These are phyloP conservation scores for Thelonectria discophora DNA, from an alignment of 2,329 filamentous ascomycete genomes.

Conservation along the genomic window DNA sequence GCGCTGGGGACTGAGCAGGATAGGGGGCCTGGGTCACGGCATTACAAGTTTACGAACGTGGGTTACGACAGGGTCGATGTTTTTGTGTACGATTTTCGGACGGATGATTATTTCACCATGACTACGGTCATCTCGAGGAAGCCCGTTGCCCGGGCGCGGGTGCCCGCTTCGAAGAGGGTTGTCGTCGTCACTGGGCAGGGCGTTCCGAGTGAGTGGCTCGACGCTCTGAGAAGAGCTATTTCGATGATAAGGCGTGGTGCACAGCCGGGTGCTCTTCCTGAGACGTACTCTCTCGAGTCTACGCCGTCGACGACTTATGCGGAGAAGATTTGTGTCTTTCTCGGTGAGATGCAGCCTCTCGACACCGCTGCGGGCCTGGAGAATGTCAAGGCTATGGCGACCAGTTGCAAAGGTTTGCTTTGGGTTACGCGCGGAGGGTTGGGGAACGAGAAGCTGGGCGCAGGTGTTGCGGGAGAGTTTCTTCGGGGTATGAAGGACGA, in stretches of 20 bases:
- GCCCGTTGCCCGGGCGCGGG: neutral
- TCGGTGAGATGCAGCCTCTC: constrained; percentile 22
- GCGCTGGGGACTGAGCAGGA: neutral
- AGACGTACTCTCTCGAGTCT: neutral
- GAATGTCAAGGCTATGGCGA: constrained; percentile 3
- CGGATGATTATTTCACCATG: neutral
- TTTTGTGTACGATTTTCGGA: neutral
- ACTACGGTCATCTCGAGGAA: neutral
- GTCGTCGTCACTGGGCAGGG: neutral
- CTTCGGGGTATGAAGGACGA: neutral
- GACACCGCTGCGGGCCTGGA: neutral
- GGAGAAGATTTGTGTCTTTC: constrained; percentile 12
- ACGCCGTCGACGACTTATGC: neutral
- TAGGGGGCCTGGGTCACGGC: neutral
- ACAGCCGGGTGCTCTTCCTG: neutral
- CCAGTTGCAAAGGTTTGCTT: constrained; percentile 11
- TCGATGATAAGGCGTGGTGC: neutral
- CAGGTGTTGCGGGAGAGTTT: neutral
- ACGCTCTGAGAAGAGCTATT: neutral
- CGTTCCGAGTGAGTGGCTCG: neutral
- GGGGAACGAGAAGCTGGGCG: constrained; percentile 1
- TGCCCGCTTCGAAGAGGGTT: neutral
- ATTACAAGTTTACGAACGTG: neutral
- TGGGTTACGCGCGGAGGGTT: constrained; percentile 19
- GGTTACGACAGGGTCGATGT: neutral